Evolutionary conservation across 169 alveolate genomes (phyloP), one percentile per base, ranked within the genome.

Genomic region (Plasmodium ovale): DNA sequence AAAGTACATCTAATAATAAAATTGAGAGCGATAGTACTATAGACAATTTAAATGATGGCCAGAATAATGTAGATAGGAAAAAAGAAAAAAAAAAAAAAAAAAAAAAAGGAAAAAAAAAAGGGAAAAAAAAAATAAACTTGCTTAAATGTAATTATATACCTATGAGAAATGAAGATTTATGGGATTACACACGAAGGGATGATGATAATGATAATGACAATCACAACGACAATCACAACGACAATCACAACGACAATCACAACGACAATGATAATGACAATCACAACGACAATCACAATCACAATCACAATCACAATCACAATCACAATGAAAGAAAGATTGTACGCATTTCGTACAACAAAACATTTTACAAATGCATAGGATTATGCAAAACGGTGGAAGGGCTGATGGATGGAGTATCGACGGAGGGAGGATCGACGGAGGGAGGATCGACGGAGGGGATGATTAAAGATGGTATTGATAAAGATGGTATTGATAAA

Each of bases 1-100:
- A 79, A 67, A 65, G 65, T 35, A 12, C 33, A 29, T 7, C 16
- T 23, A 49, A 19, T 33, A 82, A 79, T 5, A 62, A 68, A 0
- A 51, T 64, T 33, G 89, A 79, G n/a, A 79, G 89, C 51, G 89
- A 79, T 64, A 79, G 89, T 39, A 79, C 89, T 14, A 79, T 79
- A n/a, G 89, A 79, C 65, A 21, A 33, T 16, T 35, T 79, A 58
- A 79, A 79, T 79, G 71, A 79, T 54, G 27, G 51, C 19, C 62
- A 79, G 39, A 54, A 16, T 21, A n/a, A 49, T 10, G 70, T 25
- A 33, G 64, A 47, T 37, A 79, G 39, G 37, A 65, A 79, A n/a
- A n/a, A 33, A 0, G 35, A 79, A 56, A 79, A 64, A 54, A 79
- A 51, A 39, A 25, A 64, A 79, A 67, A 79, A 51, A 79, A 25